Base-by-base conservation (phyloP, 2,329 filamentous ascomycete species). In the Cylindrodendrum hubeiense region DNA sequence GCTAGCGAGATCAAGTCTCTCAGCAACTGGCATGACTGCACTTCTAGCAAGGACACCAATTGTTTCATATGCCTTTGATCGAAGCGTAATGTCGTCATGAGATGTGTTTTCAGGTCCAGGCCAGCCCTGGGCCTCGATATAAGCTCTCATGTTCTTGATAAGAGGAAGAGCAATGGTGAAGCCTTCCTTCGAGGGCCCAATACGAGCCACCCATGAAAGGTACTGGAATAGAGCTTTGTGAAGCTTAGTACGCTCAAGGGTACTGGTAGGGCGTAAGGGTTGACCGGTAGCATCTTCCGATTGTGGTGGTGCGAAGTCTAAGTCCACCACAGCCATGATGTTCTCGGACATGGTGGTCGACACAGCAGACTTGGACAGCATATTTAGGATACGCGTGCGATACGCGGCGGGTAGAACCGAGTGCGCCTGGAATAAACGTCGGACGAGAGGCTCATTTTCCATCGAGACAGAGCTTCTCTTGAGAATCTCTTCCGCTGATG, bases 401-500 rank as follows among this genome's bases (percentile, higher is more conserved):
- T 97, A 87, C 1, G 92, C 86, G 3, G 90, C 86, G n/a, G 90
- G 90, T 0, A 90, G 83, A n/a, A 86, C 88, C 46, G 91, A 89
- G 76, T 97, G 97, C 2, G 94, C 85, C 4, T 85, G 80, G 72
- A 94, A 95, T 3, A 98, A 82, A 17, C 86, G 83, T 60, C 86
- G 81, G 3, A 97, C 84, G 2, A 94, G 79, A 1, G 77, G 71
- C 10, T 83, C 73, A 66, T 93, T 87, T 76, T 98, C 95, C 26
- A 98, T 82, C 9, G 92, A 89, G 9, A 93, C 87, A 2, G 89
- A 86, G 30, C 89, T 92, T 69, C 95, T 87, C 79, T 98, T 99
- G 69, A 98, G 80, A 52, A 97, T 88, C 72, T 97, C 94, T 61
- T 98, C 94, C 0, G 93, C 95, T n/a, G 93, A 83, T n/a, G 92